Evolutionary conservation across 225 moss, liverwort and hornwort genomes (phyloP).

Genomic region (Ulota crispa): DNA sequence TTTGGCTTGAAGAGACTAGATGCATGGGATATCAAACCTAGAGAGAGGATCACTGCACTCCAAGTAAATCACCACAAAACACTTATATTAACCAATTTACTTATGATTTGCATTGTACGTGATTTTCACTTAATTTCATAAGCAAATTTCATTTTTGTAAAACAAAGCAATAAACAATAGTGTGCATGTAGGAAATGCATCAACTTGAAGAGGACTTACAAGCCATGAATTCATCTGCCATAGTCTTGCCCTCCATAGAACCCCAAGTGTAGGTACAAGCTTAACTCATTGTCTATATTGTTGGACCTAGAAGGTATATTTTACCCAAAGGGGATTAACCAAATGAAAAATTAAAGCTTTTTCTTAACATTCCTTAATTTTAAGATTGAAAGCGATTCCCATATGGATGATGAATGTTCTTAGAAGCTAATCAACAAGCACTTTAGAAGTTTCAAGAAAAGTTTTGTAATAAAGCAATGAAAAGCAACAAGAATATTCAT

Average conservation of each 20-base stretch:
- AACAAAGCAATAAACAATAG: background rate
- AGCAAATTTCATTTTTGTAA: background rate
- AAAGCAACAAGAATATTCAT: background rate
- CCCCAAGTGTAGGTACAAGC: constrained; percentile 61
- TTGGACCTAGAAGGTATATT: background rate
- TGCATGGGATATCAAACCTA: constrained; percentile 74
- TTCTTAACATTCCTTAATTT: background rate
- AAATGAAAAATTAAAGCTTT: background rate
- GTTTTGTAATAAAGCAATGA: background rate
- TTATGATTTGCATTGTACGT: background rate
- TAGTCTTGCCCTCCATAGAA: constrained; percentile 10
- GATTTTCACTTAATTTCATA: background rate
- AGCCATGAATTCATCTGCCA: constrained; percentile 15
- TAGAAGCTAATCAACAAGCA: background rate
- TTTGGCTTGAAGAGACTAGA: constrained; percentile 61
- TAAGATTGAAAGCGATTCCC: background rate
- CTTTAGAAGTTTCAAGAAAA: background rate
- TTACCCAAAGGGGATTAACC: fast-evolving
- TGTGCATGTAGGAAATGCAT: constrained; percentile 48
- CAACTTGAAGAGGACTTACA: constrained; percentile 48
- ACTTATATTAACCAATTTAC: fast-evolving
- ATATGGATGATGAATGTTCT: background rate
- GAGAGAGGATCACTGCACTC: constrained; percentile 72
- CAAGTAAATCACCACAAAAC: constrained; percentile 44
- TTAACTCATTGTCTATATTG: background rate